Percentiles rank a stretch among this genome's conserved stretches.
Evolutionary conservation across 164 flowering plant species (phyloP).

Genomic region (Paratinospora sagittata): DNA sequence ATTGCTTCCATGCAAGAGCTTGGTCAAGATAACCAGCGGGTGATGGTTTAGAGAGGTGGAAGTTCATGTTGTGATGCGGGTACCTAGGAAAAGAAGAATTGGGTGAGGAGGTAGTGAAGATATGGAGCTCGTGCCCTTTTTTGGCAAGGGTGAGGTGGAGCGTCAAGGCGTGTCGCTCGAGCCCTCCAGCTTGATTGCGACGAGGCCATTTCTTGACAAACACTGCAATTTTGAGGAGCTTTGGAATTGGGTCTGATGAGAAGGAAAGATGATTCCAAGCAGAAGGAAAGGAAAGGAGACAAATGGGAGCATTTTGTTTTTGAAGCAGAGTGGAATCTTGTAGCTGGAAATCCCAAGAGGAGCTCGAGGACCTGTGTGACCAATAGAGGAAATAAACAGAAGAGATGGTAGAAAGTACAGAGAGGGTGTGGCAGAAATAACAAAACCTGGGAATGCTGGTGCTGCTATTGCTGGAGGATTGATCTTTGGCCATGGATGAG

Average conservation of each 20-base stretch:
- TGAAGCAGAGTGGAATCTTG: slow-evolving; percentile 11
- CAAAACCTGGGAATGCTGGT: slow-evolving; percentile 10
- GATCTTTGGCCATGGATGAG: slow-evolving; percentile 21
- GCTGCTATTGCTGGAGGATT: background rate
- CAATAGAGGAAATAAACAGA: slow-evolving; percentile 26
- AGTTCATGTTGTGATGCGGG: slow-evolving; percentile 31
- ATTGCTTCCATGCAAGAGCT: slow-evolving; percentile 51
- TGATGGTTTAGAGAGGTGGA: slow-evolving; percentile 57
- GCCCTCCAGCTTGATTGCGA: slow-evolving; percentile 42
- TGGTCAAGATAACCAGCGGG: slow-evolving; percentile 54
- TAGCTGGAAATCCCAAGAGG: slow-evolving; percentile 15
- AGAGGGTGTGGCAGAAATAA: slow-evolving; percentile 13
- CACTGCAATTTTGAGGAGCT: slow-evolving; percentile 56
- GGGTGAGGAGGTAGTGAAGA: slow-evolving; percentile 26
- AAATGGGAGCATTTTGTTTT: slow-evolving; percentile 17
- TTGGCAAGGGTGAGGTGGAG: slow-evolving; percentile 45
- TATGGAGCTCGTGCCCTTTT: slow-evolving; percentile 30
- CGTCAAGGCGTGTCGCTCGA: slow-evolving; percentile 73
- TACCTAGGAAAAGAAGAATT: slow-evolving; percentile 33
- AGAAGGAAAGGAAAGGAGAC: slow-evolving; percentile 36
- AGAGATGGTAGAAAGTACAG: slow-evolving; percentile 17
- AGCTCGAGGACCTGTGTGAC: slow-evolving; percentile 34
- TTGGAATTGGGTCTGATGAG: slow-evolving; percentile 32
- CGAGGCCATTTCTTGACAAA: slow-evolving; percentile 70
- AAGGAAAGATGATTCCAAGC: slow-evolving; percentile 70